phyloP scores from a whole-genome alignment of 306 rosid species.

The Quillaja saponaria region DNA sequence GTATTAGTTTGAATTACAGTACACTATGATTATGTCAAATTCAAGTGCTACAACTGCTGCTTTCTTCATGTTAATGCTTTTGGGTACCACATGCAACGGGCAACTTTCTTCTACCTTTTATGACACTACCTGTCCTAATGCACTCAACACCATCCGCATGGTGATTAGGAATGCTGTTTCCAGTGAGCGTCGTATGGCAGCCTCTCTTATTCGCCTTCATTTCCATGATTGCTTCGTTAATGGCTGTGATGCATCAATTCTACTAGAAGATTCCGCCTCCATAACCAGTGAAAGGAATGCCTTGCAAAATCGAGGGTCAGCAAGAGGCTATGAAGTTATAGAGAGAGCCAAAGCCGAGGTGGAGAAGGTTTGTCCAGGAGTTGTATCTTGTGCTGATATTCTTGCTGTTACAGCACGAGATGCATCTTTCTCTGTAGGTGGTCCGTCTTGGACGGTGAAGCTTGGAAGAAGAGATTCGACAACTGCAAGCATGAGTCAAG shows the following conservation, averaged over 20 bases:
- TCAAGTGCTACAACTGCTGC: background rate
- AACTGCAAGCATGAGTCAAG: constrained; percentile 24
- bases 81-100: constrained; percentile 39
- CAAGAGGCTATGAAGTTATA: constrained; percentile 48
- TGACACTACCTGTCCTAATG: constrained; percentile 53
- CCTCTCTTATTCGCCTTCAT: constrained; percentile 51
- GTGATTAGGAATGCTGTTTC: constrained; percentile 41
- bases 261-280: constrained; percentile 36
- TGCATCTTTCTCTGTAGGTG: constrained; percentile 58
- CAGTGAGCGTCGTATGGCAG: constrained; percentile 48
- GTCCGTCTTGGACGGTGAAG: constrained; percentile 48
- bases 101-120: constrained; percentile 54
- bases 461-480: constrained; percentile 47
- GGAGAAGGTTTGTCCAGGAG: constrained; percentile 56
- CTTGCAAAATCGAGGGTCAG: constrained; percentile 25
- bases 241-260: constrained; percentile 66
- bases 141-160: constrained; percentile 45
- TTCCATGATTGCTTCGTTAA: constrained; percentile 57
- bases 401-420: constrained; percentile 68
- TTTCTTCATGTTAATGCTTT: constrained; percentile 19
- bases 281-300: constrained; percentile 48
- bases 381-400: constrained; percentile 50
- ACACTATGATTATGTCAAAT: background rate
- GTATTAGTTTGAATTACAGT: too few relatives aligned
- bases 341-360: constrained; percentile 56